Percentiles rank a stretch among this genome's conserved stretches.
phyloP scores from a whole-genome alignment of 495 filamentous ascomycete genomes.

The Penicillium riverlandense region DNA sequence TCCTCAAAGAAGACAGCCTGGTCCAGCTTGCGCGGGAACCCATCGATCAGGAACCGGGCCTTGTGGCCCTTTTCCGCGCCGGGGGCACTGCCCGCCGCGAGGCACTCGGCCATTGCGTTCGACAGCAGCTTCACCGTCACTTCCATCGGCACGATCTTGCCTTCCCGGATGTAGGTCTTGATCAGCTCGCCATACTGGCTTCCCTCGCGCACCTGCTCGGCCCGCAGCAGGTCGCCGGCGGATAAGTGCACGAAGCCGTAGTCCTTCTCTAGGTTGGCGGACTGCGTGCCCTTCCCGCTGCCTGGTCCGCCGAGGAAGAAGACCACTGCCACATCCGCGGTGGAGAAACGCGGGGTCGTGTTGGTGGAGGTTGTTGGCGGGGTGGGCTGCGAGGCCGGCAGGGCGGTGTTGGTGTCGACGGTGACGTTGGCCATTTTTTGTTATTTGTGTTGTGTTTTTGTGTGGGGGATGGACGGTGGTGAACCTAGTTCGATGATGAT shows the following conservation, averaged over 20 bases:
- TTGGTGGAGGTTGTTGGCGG: constrained; percentile 3
- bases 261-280: constrained; percentile 77
- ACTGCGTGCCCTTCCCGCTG: constrained; percentile 64
- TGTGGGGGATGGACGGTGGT: neutral
- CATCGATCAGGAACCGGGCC: constrained; percentile 77
- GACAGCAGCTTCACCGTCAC: constrained; percentile 91
- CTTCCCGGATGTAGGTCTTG: constrained; percentile 81
- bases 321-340: constrained; percentile 76
- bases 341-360: constrained; percentile 63
- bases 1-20: constrained; percentile 91
- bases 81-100: constrained; percentile 23
- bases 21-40: constrained; percentile 95
- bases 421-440: constrained; percentile 2
- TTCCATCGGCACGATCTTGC: constrained; percentile 96
- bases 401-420: constrained; percentile 22
- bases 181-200: constrained; percentile 87
- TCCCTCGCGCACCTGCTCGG: constrained; percentile 80
- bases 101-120: constrained; percentile 73
- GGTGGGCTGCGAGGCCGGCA: constrained; percentile 24
- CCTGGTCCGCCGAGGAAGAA: constrained; percentile 52
- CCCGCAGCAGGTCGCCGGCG: constrained; percentile 88
- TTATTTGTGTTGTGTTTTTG: constrained; percentile 9
- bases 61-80: constrained; percentile 11
- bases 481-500: neutral
- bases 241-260: constrained; percentile 90